These are phyloP conservation scores for Scedosporium apiospermum DNA, from an alignment of 2,329 filamentous ascomycete species.

Conservation along the genomic window DNA sequence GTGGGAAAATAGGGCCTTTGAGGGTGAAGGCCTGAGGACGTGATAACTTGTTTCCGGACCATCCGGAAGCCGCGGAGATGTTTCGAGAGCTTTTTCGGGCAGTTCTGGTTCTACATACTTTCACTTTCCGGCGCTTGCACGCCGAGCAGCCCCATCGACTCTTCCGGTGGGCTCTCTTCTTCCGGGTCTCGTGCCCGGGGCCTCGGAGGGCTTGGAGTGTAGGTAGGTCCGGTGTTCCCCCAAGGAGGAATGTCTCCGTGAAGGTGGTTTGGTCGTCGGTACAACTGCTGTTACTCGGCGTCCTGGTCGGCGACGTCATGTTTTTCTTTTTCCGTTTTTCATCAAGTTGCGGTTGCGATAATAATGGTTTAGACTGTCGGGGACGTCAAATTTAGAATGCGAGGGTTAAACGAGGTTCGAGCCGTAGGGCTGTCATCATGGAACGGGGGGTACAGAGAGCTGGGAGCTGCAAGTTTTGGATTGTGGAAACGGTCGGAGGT, in stretches of 20 bases:
- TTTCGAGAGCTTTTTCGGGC: no score
- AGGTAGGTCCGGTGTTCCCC: background rate
- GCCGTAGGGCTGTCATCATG: background rate
- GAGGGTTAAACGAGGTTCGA: slow-evolving; percentile 4
- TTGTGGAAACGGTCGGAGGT: background rate
- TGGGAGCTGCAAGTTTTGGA: background rate
- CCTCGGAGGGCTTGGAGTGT: slow-evolving; percentile 1
- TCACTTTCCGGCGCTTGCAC: slow-evolving; percentile 20
- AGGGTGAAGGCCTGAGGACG: no score
- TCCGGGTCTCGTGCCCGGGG: slow-evolving; percentile 8
- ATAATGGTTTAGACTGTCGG: background rate
- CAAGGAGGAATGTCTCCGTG: slow-evolving; percentile 1
- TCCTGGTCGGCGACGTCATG: background rate
- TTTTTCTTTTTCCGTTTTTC: background rate
- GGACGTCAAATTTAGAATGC: slow-evolving; percentile 6
- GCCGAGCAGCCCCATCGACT: slow-evolving; percentile 17
- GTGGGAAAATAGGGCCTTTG: background rate
- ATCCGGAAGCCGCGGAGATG: background rate
- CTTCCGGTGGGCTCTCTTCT: slow-evolving; percentile 17
- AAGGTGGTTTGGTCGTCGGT: slow-evolving; percentile 1
- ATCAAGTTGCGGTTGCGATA: background rate
- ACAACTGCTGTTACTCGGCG: background rate
- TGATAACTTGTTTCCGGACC: background rate
- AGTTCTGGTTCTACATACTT: slow-evolving; percentile 11
- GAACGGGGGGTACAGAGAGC: background rate